Conservation (phyloP, 1,284 basidiomycete species). For the Chalciporus sp. region DNA sequence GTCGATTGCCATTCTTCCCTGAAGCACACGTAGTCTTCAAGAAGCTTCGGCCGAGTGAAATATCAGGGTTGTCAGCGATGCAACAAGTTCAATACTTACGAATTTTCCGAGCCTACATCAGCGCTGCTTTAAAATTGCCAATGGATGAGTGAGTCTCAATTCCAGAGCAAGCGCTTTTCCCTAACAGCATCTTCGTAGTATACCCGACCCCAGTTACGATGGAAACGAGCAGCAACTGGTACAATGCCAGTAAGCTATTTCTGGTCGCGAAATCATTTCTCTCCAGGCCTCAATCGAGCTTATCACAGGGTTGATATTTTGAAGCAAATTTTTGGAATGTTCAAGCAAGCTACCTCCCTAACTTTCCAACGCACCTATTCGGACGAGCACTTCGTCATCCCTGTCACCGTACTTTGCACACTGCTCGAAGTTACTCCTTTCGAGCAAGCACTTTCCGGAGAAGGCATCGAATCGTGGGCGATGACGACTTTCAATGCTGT, state of each 20-base stretch:
- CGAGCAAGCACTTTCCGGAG: not conserved
- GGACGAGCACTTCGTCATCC: slow-evolving; percentile 4
- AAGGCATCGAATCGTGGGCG: not conserved
- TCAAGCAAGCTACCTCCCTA: not conserved
- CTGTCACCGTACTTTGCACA: slow-evolving; percentile 6
- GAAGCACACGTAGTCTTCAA: slow-evolving; percentile 5
- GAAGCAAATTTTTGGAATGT: not conserved
- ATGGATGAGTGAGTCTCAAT: not conserved
- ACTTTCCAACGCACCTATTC: not conserved
- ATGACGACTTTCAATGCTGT: not conserved
- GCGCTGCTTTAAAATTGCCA: not conserved
- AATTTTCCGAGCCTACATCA: slow-evolving; percentile 48
- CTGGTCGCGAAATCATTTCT: too few relatives aligned
- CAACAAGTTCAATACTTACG: slow-evolving; percentile 11
- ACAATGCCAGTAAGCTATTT: too few relatives aligned
- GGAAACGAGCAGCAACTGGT: too few relatives aligned
- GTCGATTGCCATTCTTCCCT: slow-evolving; percentile 1
- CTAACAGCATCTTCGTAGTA: too few relatives aligned
- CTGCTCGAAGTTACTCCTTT: not conserved
- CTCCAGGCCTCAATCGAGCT: too few relatives aligned
- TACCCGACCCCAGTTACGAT: too few relatives aligned
- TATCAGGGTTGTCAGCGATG: too few relatives aligned
- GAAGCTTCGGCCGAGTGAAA: not conserved
- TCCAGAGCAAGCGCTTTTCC: too few relatives aligned
- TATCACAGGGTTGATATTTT: too few relatives aligned